phyloP scores from a whole-genome alignment of 441 rosid species.

The Cnidoscolus chayamansa region DNA sequence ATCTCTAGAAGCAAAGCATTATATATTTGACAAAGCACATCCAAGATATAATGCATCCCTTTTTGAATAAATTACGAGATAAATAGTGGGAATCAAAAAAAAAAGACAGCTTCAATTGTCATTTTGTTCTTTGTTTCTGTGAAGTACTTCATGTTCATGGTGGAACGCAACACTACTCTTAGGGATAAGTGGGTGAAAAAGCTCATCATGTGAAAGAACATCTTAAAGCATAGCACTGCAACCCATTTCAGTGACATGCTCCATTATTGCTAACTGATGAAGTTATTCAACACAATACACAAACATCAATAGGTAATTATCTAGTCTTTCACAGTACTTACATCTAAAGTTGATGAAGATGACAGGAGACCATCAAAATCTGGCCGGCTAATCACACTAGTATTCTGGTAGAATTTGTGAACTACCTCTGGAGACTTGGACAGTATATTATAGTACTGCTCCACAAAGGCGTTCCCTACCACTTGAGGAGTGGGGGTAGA shows the following conservation, averaged over 20 bases:
- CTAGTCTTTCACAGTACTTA: conserved; percentile 11
- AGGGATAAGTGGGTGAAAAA: background rate
- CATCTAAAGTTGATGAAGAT: conserved; percentile 27
- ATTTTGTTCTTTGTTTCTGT: background rate
- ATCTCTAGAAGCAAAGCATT: background rate
- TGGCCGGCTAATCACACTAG: conserved; percentile 35
- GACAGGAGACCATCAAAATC: conserved; percentile 21
- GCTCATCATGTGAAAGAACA: background rate
- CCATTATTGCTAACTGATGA: background rate
- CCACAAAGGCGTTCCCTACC: conserved; percentile 33
- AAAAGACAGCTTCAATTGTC: background rate
- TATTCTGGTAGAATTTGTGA: conserved; percentile 38
- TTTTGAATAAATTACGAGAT: background rate
- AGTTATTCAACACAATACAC: background rate
- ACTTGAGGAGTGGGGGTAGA: conserved; percentile 28
- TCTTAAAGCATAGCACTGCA: background rate
- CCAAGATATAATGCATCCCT: background rate
- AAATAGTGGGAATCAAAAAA: background rate
- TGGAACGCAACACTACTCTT: background rate
- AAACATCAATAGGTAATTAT: background rate
- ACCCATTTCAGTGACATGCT: background rate
- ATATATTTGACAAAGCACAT: background rate
- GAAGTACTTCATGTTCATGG: background rate
- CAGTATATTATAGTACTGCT: conserved; percentile 28
- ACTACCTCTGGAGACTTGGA: conserved; percentile 23